Evolutionary conservation across 768 basidiomycete genomes (phyloP).

Genomic region (Mycena albidolilacea): DNA sequence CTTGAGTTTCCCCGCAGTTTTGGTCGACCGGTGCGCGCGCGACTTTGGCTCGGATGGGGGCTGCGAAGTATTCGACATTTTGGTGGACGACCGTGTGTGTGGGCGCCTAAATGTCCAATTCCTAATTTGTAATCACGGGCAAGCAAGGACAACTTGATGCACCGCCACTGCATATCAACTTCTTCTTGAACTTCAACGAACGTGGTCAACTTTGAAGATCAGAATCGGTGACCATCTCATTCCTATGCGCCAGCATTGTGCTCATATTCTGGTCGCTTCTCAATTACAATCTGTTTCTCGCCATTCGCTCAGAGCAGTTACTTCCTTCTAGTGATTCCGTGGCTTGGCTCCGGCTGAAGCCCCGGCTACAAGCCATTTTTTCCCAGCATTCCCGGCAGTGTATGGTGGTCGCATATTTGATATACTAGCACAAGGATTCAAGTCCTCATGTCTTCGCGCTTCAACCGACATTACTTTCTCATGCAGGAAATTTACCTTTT

Average conservation of each 20-base stretch:
- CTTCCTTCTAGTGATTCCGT: not conserved
- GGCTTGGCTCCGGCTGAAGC: no score
- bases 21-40: constrained; percentile 84
- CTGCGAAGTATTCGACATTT: constrained; percentile 39
- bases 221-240: no score
- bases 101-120: not conserved
- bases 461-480: no score
- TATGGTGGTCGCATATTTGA: no score
- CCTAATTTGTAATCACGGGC: not conserved
- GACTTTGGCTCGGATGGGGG: constrained; percentile 63
- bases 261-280: not conserved
- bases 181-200: not conserved
- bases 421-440: no score
- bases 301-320: not conserved
- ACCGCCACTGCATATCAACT: not conserved
- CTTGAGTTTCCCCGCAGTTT: constrained; percentile 89
- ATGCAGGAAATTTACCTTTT: no score
- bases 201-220: no score
- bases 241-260: no score
- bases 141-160: not conserved
- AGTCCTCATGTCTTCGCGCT: no score
- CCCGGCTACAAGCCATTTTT: no score
- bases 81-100: not conserved
- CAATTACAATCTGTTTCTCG: not conserved
- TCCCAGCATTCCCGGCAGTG: no score